Evolutionary conservation across 2,329 filamentous ascomycete genomes (phyloP).

Genomic region (Myotisia sp.): DNA sequence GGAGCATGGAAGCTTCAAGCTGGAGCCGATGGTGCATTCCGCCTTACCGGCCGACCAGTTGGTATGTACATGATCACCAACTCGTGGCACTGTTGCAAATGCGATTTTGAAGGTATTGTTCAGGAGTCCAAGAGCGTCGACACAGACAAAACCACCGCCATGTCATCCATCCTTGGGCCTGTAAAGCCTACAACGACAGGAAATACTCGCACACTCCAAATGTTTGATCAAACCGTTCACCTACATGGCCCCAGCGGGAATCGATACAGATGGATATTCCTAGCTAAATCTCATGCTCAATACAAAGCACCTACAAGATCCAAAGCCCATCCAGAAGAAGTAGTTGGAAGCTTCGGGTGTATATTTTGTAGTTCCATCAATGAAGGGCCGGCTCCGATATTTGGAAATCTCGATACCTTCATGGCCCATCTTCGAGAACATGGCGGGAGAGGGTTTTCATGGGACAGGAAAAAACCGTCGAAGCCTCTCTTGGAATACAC

Average conservation of each 20-base stretch:
- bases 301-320: slow-evolving; percentile 19
- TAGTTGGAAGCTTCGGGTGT: slow-evolving; percentile 26
- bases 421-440: slow-evolving; percentile 32
- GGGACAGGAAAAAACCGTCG: slow-evolving; percentile 18
- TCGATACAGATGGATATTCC: slow-evolving; percentile 34
- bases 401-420: slow-evolving; percentile 28
- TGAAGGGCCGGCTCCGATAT: slow-evolving; percentile 22
- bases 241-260: slow-evolving; percentile 21
- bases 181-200: slow-evolving; percentile 1
- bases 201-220: slow-evolving; percentile 6
- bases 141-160: slow-evolving; percentile 12
- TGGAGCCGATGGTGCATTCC: slow-evolving; percentile 23
- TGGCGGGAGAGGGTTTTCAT: slow-evolving; percentile 13
- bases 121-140: slow-evolving; percentile 12
- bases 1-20: slow-evolving; percentile 29
- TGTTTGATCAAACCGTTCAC: slow-evolving; percentile 21
- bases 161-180: slow-evolving; percentile 8
- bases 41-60: slow-evolving; percentile 14
- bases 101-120: slow-evolving; percentile 30
- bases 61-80: slow-evolving; percentile 20
- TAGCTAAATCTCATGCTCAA: slow-evolving; percentile 34
- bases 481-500: slow-evolving; percentile 28
- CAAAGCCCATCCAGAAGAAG: slow-evolving; percentile 6
- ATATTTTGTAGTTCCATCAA: slow-evolving; percentile 33
- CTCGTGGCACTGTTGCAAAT: slow-evolving; percentile 29